Base-by-base conservation (phyloP, 768 basidiomycete genomes). In the Phanerodontia chrysosporium region DNA sequence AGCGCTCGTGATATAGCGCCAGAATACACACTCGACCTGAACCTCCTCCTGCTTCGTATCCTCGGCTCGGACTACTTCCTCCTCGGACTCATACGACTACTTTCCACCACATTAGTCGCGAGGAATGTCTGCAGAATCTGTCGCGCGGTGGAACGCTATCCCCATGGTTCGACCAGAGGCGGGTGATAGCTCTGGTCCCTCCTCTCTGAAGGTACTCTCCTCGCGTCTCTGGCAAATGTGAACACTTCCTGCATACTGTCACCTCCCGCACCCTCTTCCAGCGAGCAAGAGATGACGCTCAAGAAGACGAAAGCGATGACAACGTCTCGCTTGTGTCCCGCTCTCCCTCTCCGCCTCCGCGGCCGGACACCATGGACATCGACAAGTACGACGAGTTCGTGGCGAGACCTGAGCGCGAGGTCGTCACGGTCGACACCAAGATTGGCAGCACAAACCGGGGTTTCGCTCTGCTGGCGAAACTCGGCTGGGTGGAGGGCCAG, bases 401-500 rank as follows among this genome's bases (percentile, higher is more conserved):
- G 52, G 74, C 70, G 29, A 77, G 78, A 9, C 67, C 76, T 4
- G 76, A 76, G 49, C 80, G 75, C 30, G 91, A 93, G 67, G 78
- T 84, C 63, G 80, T 92, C 61, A 92, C 92, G 8, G 83, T 92
- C 56, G 87, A 93, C 52, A 92, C 90, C 44, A 90, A 80, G 70
- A 85, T 94, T 65, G 87, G 88, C 69, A 78, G 81, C 44, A 80
- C 83, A 36, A 94, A 94, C 73, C 89, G 86, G 66, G 92, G 92
- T 13, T 92, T 92, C 69, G 77, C 82, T 8, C 80, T 94, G 77
- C 82, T 94, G 1, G 80, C 85, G 30, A 92, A 87, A 72, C 80
- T 93, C 55, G 92, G 92, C 7, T 93, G 92, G 92, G 73, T 79
- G 0, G 89, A 90, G 67, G 92, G 92, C 13, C 83, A 87, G 62